Base-by-base conservation (phyloP, 1,284 basidiomycete species). In the Naganishia sp. region DNA sequence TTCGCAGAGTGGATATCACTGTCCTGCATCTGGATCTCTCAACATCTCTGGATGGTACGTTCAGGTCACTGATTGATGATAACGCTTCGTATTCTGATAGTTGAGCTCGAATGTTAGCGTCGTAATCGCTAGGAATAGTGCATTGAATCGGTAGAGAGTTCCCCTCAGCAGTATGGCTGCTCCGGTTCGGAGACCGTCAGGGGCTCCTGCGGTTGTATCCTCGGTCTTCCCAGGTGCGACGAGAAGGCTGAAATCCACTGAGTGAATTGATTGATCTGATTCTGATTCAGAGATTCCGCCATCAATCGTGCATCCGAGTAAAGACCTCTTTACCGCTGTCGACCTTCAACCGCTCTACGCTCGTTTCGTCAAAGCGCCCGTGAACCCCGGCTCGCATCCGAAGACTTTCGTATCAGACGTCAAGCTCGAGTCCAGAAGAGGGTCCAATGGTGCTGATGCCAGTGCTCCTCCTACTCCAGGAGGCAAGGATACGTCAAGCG, bases 301-400 rank as follows among this genome's bases (percentile, higher is more conserved):
- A n/a, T 55, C 61, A 4, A 28, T 55, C 11, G 45, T 64, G 2
- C 61, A 55, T 55, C 52, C 45, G 33, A 39, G 44, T 52, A 54
- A 64, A 23, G 61, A 64, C 43, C 61, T 64, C 10, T 64, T 64
- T 18, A 54, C 61, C 6, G 61, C 61, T 1, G 52, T 64, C 10
- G 52, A 64, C 33, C 52, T 64, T 16, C 61, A 55, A 46, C 61
- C 50, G 25, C 52, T 64, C 15, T 64, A 64, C 52, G 53, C 59
- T 16, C 59, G 48, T 39, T 61, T 28, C 36, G 59, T 61, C 36
- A 64, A 46, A 52, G 52, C 61, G 5, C 50, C 53, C n/a, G 18
- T 64, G 18, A 64, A 64, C 25, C 52, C 53, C 18, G 23, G 23
- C 18, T 36, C 50, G 3, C 42, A 64, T n/a, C 28, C 39, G 11